Evolutionary conservation across 805 yeast species (phyloP), one percentile per base, ranked within the genome.

Genomic region (Debaryomyces maramus): DNA sequence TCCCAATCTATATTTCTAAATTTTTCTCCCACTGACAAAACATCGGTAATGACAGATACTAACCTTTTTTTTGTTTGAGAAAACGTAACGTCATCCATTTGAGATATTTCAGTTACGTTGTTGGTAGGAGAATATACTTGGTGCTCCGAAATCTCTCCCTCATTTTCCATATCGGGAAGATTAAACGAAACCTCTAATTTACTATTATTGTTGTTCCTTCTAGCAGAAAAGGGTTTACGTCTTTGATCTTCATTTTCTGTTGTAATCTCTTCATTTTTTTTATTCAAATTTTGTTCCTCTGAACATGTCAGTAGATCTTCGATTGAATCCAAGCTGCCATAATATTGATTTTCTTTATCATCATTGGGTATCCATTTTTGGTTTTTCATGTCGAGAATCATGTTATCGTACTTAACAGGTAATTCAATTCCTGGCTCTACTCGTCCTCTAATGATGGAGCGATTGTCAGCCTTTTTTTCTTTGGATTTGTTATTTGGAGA

Each of bases 21-120:
- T 6, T 59, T 55, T 7, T 56, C 61, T 2, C 52, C 56, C 3
- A 48, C 50, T 1, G 76, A 64, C 35, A 72, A 57, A 3, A 56
- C 49, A 26, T 71, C 73, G 1, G 77, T 75, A 19, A 78, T 66
- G 3, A 73, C 64, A 5, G 76, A 59, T 3, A 75, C 76, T 27
- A 78, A 51, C 10, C 58, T 58, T 35, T 56, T 64, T 40, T 69
- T 69, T 0, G 77, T 65, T 45, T 75, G 73, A 2, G 79, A 63
- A 47, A 77, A 78, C 3, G 81, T 72, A 3, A 73, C 38, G 33
- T 75, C 73, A 9, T 61, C 59, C 5, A 74, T 38, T 20, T 70
- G 70, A 2, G 78, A 70, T 2, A 66, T 49, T 15, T 62, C 61
- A 0, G 80, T 75, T 2, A 73, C 70, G 37, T 72, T 65, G 29